Conservation (phyloP, 2,329 filamentous ascomycete species). For the Ceratocystis harringtonii region DNA sequence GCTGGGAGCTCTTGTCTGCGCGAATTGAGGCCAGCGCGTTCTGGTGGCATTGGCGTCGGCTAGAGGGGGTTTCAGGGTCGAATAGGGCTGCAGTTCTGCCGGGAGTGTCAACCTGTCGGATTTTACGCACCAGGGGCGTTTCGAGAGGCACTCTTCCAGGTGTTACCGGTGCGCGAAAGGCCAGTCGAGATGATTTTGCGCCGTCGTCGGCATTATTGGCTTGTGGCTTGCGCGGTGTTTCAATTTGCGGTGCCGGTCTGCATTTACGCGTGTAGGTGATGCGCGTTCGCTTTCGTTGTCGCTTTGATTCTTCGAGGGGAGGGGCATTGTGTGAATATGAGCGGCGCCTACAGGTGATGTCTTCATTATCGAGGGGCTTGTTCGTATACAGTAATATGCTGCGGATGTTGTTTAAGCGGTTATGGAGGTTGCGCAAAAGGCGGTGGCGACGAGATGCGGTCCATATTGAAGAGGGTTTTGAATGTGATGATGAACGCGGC, state of each 20-base stretch:
- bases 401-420: constrained; percentile 10
- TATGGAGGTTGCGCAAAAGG: constrained; percentile 12
- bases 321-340: background rate
- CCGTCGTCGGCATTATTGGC: background rate
- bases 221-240: background rate
- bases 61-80: constrained; percentile 3
- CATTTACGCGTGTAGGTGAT: constrained; percentile 6
- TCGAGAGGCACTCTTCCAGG: constrained; percentile 21
- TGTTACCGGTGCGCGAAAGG: constrained; percentile 12
- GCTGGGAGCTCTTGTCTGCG: background rate
- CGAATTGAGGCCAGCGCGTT: constrained; percentile 1
- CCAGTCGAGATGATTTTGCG: background rate
- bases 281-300: constrained; percentile 7
- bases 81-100: background rate
- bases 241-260: background rate
- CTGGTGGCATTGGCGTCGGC: background rate
- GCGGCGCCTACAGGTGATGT: background rate
- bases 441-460: constrained; percentile 15
- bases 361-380: background rate
- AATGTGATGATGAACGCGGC: background rate
- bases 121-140: constrained; percentile 22
- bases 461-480: constrained; percentile 9
- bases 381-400: background rate
- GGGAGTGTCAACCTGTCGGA: constrained; percentile 19
- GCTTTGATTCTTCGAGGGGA: background rate